Evolutionary conservation across 2,329 filamentous ascomycete genomes (phyloP), one percentile per base, ranked within the genome.

Genomic region (Coleophoma eucalyptorum): DNA sequence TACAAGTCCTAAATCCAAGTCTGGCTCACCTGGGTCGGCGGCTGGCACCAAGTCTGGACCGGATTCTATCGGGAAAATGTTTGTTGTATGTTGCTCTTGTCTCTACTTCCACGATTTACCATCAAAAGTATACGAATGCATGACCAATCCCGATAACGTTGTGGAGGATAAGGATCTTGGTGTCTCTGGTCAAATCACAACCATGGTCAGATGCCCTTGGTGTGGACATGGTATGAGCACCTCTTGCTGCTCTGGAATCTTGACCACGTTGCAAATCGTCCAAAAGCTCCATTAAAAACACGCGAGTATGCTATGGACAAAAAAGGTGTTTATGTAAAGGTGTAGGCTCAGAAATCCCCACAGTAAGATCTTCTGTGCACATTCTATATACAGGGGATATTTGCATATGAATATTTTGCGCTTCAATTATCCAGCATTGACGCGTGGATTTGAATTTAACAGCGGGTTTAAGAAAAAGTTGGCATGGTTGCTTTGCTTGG

Each of bases 221-320:
- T 90, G 86, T 64, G 73, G 73, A 41, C 86, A 90, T 68, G 78
- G 79, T 46, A 89, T 90, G 85, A 84, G 75, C 57, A 84, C 78
- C 13, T 71, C 69, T 51, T 90, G 86, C 67, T 90, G 86, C 64
- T 77, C 84, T 11, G 86, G 84, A 7, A 86, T 86, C 69, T 80
- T 82, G 11, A 81, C 86, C 1, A 74, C 85, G 42, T 79, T 90
- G 4, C 80, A 84, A 54, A 69, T 89, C 59, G 80, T 80, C 60
- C 83, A 89, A 65, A 79, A 79, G 53, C 64, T 86, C 46, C 81
- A 85, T 60, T 65, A 44, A 37, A 6, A 3, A 26, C 10, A 26
- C 6, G 26, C 3, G 26, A 26, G 26, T 26, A 26, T 5, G 26
- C 26, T 8, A 26, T 26, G n/a, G n/a, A n/a, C n/a, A 26, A 26